phyloP scores from a whole-genome alignment of 2,329 filamentous ascomycete species.

The Botryosphaeria dothidea region DNA sequence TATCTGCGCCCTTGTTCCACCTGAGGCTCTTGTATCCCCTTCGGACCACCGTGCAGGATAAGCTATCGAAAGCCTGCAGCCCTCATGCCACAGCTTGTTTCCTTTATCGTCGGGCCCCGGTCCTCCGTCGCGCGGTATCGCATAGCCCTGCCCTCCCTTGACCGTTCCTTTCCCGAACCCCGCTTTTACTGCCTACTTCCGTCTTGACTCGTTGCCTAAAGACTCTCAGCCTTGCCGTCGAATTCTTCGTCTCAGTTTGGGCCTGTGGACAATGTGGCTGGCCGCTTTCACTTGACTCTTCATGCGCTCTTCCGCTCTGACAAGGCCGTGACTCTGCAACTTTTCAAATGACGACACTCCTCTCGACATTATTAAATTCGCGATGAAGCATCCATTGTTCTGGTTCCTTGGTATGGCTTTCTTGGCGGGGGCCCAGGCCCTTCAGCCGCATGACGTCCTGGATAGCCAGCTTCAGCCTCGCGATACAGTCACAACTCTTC shows the following conservation, averaged over 20 bases:
- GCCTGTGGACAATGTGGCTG: neutral
- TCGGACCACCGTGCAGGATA: neutral
- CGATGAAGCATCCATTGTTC: neutral
- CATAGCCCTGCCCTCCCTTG: neutral
- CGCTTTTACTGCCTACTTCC: neutral
- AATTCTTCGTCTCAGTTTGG: neutral
- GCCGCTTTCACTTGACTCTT: neutral
- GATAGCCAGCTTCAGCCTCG: neutral
- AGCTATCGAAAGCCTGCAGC: slow-evolving; percentile 11
- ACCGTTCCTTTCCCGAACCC: neutral
- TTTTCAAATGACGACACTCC: neutral
- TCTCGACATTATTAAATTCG: neutral
- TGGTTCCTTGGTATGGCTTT: neutral
- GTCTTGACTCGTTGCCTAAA: neutral
- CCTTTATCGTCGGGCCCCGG: neutral
- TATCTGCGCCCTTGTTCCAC: neutral
- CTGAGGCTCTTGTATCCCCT: neutral
- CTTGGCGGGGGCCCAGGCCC: neutral
- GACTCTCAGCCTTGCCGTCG: neutral
- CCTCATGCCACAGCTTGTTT: neutral
- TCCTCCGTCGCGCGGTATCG: neutral
- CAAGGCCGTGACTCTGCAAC: neutral
- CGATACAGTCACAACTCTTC: neutral
- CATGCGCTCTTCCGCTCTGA: neutral
- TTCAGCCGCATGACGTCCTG: neutral